phyloP scores from a whole-genome alignment of 2,329 filamentous ascomycete genomes.

The Penicillium glabrum region DNA sequence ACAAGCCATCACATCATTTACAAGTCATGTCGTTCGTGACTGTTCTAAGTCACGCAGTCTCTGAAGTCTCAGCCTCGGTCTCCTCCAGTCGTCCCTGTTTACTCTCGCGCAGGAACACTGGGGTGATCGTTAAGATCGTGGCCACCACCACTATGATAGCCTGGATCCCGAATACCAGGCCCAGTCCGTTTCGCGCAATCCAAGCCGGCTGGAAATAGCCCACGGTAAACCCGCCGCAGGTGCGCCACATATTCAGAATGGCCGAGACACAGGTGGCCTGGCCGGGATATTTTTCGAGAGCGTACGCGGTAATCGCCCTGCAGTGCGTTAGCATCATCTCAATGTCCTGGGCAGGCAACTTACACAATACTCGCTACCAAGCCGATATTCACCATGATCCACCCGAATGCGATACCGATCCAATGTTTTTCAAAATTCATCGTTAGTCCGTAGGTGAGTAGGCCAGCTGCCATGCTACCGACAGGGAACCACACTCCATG shows the following conservation, averaged over 20 bases:
- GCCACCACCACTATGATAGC: conserved; percentile 30
- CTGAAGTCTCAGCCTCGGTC: background rate
- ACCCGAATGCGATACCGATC: conserved; percentile 39
- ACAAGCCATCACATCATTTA: background rate
- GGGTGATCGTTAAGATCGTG: conserved; percentile 27
- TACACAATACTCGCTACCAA: conserved; percentile 38
- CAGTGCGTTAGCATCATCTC: background rate
- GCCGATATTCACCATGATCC: conserved; percentile 38
- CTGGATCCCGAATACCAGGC: conserved; percentile 36
- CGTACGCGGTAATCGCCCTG: conserved; percentile 37
- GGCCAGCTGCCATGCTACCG: conserved; percentile 29
- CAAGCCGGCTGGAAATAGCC: conserved; percentile 40
- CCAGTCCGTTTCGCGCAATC: conserved; percentile 32
- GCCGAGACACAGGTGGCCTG: conserved; percentile 35
- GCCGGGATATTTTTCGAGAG: conserved; percentile 37
- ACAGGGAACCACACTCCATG: conserved; percentile 39
- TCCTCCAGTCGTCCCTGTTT: background rate
- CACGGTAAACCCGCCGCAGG: conserved; percentile 39
- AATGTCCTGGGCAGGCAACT: conserved; percentile 1
- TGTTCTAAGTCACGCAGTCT: background rate
- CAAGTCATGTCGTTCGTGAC: background rate
- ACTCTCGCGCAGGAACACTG: conserved; percentile 19
- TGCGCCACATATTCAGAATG: conserved; percentile 42
- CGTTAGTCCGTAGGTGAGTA: conserved; percentile 36
- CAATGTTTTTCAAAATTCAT: conserved; percentile 36